Base-by-base conservation (phyloP, 345 rosid genomes). In the Gossypium thurberi region DNA sequence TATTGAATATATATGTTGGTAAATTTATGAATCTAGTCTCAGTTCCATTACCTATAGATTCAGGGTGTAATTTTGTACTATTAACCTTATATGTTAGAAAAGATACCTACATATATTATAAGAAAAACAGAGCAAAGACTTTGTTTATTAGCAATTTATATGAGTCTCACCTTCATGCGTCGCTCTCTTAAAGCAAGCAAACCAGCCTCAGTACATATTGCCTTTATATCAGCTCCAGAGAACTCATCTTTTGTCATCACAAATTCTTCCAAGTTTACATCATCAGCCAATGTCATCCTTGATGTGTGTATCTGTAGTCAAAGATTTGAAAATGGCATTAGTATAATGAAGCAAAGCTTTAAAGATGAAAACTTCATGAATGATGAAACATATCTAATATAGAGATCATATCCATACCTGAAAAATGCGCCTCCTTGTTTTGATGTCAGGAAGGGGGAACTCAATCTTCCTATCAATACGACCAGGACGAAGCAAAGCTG, bases 371-470 rank as follows among this genome's bases (percentile, higher is more conserved):
- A 51, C 20, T 51, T 42, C 10, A 57, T 6, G 18, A 2, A 8
- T 15, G 17, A 14, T 2, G 23, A 53, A 69, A 65, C 21, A 68
- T 33, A 42, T 77, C 26, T 71, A 20, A 58, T 26, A 26, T 6
- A 9, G 11, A 21, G 66, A 56, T 40, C 51, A 65, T 18, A 61
- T 0, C 20, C 25, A 28, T 82, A 90, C 99, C 97, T 87, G 96
- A 87, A 96, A 96, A 63, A 96, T 93, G 5, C 96, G 98, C 72
- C 99, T 82, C 86, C 97, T 90, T 17, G 99, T 96, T 82, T 96
- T 93, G 81, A 96, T 90, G 76, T 96, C 99, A 20, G 98, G 98
- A 70, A 96, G 96, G n/a, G 99, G 99, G 78, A 96, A 93, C 76
- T 91, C 99, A 42, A 96, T 92, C 78, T 96, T 96, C 77, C 98